A percentile compares a stretch with the other conserved stretches of the same genome.
Conservation (phyloP, 331 rosid species). For the Prunus yedoensis region DNA sequence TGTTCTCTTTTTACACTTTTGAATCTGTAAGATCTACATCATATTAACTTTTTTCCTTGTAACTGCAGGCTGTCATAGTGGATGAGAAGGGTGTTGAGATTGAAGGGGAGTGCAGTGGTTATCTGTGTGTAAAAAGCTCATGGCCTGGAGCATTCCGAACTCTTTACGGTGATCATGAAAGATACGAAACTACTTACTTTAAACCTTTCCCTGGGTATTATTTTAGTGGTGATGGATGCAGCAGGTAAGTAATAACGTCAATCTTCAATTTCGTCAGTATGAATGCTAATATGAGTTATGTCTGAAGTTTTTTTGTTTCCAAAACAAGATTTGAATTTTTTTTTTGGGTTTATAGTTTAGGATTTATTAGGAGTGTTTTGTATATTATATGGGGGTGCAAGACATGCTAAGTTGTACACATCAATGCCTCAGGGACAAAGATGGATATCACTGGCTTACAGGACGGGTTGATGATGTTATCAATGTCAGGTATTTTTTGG, state of each 20-base stretch:
- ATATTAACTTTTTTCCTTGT: constrained; percentile 25
- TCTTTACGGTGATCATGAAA: constrained; percentile 90
- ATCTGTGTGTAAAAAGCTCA: constrained; percentile 78
- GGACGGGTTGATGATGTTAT: constrained; percentile 99
- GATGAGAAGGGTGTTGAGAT: constrained; percentile 93
- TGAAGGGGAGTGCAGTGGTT: constrained; percentile 93
- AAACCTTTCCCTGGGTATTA: constrained; percentile 95
- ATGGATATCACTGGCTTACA: constrained; percentile 98
- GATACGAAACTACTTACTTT: constrained; percentile 95
- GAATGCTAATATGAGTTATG: background rate
- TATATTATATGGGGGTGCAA: background rate
- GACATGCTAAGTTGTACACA: constrained; percentile 27
- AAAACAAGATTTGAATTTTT: background rate
- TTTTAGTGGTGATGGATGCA: constrained; percentile 98
- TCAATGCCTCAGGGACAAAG: constrained; percentile 78
- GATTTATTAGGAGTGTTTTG: background rate
- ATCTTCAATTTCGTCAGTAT: constrained; percentile 5
- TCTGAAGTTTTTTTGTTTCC: background rate
- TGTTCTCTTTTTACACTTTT: constrained; percentile 3
- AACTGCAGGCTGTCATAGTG: constrained; percentile 76
- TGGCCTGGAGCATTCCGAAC: constrained; percentile 99
- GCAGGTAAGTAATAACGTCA: constrained; percentile 46
- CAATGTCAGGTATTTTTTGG: constrained; percentile 76
- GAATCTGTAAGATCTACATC: constrained; percentile 13
- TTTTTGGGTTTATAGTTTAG: constrained; percentile 15